Evolutionary conservation across 2,329 filamentous ascomycete species (phyloP).

Genomic region (Lachnellula hyalina): DNA sequence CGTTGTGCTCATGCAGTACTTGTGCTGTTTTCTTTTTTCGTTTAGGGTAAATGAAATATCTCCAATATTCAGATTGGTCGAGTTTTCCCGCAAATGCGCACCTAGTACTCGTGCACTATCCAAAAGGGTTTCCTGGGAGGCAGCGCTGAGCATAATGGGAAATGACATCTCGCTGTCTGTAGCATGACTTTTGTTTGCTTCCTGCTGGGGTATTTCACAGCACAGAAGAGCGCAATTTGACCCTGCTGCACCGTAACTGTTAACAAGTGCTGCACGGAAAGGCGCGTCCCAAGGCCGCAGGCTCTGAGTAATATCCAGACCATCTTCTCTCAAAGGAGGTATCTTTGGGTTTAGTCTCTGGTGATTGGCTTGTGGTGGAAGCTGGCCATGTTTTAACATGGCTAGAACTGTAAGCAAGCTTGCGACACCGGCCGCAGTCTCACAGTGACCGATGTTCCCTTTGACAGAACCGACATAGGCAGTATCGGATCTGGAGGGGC

Average conservation of each 20-base stretch:
- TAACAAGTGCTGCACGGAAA: no score
- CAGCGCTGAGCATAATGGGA: no score
- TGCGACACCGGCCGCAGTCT: constrained; percentile 39
- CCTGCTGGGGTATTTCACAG: not conserved
- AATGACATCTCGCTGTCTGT: no score
- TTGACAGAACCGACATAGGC: constrained; percentile 28
- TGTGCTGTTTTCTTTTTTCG: no score
- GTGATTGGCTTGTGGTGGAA: constrained; percentile 25
- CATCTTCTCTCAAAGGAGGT: not conserved
- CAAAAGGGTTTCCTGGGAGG: no score
- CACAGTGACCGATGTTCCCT: constrained; percentile 40
- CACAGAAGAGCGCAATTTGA: no score
- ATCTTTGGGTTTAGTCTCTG: constrained; percentile 31
- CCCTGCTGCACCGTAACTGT: no score
- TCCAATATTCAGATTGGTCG: not conserved
- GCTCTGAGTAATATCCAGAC: not conserved
- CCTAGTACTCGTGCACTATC: no score
- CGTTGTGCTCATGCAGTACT: no score
- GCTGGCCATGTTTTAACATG: constrained; percentile 25
- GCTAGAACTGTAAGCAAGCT: constrained; percentile 41
- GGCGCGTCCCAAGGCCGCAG: no score
- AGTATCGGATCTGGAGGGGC: not conserved
- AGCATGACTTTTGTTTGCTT: not conserved
- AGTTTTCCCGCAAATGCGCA: no score
- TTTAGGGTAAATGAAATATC: no score